These are phyloP conservation scores for Fusarium coffeatum DNA, from an alignment of 2,329 filamentous ascomycete genomes.

Conservation along the genomic window DNA sequence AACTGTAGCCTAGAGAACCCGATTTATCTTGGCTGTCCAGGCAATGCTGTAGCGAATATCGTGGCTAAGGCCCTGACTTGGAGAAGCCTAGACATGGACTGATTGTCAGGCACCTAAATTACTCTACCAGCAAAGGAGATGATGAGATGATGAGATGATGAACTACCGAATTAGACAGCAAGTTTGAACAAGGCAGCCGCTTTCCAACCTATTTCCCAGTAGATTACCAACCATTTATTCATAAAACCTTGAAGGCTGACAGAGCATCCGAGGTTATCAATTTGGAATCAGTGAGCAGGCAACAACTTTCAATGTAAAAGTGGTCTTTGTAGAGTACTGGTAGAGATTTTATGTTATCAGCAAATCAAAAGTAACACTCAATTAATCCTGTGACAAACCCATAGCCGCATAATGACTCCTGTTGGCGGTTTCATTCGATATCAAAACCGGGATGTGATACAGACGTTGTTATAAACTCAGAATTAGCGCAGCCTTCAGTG, in stretches of 20 bases:
- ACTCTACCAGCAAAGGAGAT: not conserved
- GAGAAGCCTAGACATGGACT: not conserved
- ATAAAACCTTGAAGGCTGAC: not conserved
- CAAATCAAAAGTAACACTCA: not conserved
- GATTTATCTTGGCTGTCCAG: not conserved
- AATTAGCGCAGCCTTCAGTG: conserved; percentile 31
- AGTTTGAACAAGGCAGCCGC: not conserved
- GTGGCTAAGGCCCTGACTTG: not conserved
- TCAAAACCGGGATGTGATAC: conserved; percentile 6
- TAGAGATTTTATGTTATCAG: not conserved
- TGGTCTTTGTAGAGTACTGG: not conserved
- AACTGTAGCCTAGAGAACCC: conserved; percentile 31
- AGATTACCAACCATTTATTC: conserved; percentile 15
- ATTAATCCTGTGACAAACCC: not conserved
- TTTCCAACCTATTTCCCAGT: not conserved
- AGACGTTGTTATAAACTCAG: conserved; percentile 10
- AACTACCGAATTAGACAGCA: not conserved
- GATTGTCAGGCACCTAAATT: not conserved
- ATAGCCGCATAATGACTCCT: not conserved
- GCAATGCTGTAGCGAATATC: not conserved
- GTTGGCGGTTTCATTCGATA: conserved; percentile 1
- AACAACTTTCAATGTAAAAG: not conserved
- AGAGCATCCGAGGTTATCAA: not conserved
- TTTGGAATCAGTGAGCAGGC: not conserved
- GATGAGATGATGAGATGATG: not conserved